phyloP scores from a whole-genome alignment of 768 basidiomycete species.

The Obba rivulosa region DNA sequence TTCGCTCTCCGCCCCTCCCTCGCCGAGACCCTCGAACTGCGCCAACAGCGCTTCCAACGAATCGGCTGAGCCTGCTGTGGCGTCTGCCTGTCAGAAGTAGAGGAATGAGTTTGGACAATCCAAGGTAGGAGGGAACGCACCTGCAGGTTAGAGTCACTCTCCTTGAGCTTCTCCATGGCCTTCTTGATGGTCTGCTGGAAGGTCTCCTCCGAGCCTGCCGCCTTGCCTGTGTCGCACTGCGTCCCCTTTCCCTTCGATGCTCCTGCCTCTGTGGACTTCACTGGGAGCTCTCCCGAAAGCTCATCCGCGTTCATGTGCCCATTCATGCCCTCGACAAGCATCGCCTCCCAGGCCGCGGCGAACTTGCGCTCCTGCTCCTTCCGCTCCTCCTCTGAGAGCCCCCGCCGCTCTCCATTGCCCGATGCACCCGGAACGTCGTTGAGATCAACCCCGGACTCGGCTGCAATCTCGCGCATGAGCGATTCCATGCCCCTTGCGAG shows the following conservation, averaged over 20 bases:
- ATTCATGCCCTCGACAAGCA: slow-evolving; percentile 62
- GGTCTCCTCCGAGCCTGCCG: slow-evolving; percentile 24
- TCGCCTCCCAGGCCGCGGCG: slow-evolving; percentile 65
- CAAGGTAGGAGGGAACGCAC: slow-evolving; percentile 20
- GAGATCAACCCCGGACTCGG: slow-evolving; percentile 14
- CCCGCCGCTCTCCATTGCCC: slow-evolving; percentile 6
- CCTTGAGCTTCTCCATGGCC: slow-evolving; percentile 70
- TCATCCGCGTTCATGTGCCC: slow-evolving; percentile 19
- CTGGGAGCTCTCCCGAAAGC: slow-evolving; percentile 5
- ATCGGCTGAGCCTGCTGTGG: slow-evolving; percentile 28
- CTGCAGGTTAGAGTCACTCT: slow-evolving; percentile 55
- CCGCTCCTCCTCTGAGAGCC: slow-evolving; percentile 17
- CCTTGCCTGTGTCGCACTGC: slow-evolving; percentile 3
- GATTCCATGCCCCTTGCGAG: slow-evolving; percentile 41
- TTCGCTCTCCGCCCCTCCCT: slow-evolving; percentile 25
- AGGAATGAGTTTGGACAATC: not conserved
- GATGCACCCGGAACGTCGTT: slow-evolving; percentile 5
- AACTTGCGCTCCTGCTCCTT: slow-evolving; percentile 35
- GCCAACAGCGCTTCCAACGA: slow-evolving; percentile 50
- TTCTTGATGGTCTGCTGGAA: slow-evolving; percentile 70
- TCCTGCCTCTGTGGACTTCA: slow-evolving; percentile 6
- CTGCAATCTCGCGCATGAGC: slow-evolving; percentile 35
- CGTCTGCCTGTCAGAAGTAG: slow-evolving; percentile 14
- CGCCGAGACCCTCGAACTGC: slow-evolving; percentile 31
- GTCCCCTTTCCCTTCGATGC: slow-evolving; percentile 13